Base-by-base conservation (phyloP, 768 basidiomycete species). In the Rhodotorula taiwanensis region DNA sequence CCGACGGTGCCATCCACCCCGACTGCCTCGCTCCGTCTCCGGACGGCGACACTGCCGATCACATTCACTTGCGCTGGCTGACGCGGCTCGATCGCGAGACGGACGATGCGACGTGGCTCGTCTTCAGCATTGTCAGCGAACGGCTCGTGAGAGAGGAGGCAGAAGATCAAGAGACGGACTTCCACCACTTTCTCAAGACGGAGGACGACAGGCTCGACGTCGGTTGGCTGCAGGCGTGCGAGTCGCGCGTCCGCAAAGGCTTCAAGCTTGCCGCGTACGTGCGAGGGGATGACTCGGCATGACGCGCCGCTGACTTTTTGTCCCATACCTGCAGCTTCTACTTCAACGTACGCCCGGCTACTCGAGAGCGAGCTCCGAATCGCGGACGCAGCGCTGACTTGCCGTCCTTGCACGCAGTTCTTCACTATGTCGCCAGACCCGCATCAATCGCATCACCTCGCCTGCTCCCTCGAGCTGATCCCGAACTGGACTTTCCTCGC, bases 371-470 rank as follows among this genome's bases (percentile, higher is more conserved):
- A n/a, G n/a, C n/a, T n/a, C n/a, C n/a, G n/a, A n/a, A n/a, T n/a
- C 33, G 31, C 23, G 15, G n/a, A 14, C 7, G 55, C 30, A 11
- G n/a, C n/a, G n/a, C n/a, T n/a, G 7, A 21, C 14, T 7, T 18
- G 34, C 2, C 21, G 8, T 1, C 16, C 14, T 2, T 21, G 4
- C 21, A 5, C 36, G 50, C 55, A 64, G 62, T 31, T 54, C 52
- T 58, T 48, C 52, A 14, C 45, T 4, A 28, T 54, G 25, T 64
- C 62, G n/a, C 45, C 62, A 20, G 34, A 39, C 36, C 62, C 52
- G 15, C 51, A 58, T n/a, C 56, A 64, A 23, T 33, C 51, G 30
- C 62, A 43, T n/a, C 45, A 64, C 51, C 52, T 64, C 51, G 33
- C 41, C 39, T 41, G 31, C 9, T 41, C 39, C 5, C 56, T 64